These are phyloP conservation scores for Urtica urens DNA, from an alignment of 306 rosid genomes.

Conservation along the genomic window DNA sequence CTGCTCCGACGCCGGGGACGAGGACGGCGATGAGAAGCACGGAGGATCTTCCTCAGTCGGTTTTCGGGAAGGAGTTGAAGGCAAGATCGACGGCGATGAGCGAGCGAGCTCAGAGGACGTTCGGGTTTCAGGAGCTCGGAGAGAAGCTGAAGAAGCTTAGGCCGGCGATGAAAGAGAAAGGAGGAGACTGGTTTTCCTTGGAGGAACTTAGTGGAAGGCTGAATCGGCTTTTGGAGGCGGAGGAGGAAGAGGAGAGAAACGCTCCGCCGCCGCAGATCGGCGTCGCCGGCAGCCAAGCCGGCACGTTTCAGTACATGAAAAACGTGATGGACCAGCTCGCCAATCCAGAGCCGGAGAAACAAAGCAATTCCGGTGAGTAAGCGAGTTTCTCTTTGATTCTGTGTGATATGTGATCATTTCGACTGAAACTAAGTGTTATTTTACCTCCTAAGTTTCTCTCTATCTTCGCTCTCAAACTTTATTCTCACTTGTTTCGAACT, in stretches of 20 bases:
- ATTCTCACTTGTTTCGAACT: too few relatives aligned
- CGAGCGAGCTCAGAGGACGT: constrained; percentile 14
- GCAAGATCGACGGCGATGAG: neutral
- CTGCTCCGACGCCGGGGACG: neutral
- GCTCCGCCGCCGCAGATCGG: too few relatives aligned
- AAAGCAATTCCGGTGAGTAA: constrained; percentile 19
- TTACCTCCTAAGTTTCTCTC: too few relatives aligned
- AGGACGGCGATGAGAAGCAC: constrained; percentile 15
- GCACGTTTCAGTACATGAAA: too few relatives aligned
- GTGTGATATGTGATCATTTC: neutral
- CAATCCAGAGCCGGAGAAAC: too few relatives aligned
- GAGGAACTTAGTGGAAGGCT: constrained; percentile 59
- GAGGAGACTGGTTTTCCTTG: constrained; percentile 39
- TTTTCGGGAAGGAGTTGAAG: constrained; percentile 32
- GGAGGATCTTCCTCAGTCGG: constrained; percentile 10
- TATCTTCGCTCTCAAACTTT: too few relatives aligned
- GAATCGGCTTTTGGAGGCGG: constrained; percentile 42
- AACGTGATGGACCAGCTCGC: too few relatives aligned
- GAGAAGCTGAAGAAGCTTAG: constrained; percentile 49
- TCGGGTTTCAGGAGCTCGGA: constrained; percentile 34
- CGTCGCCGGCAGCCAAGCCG: too few relatives aligned
- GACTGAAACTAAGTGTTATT: neutral
- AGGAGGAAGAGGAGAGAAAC: constrained; percentile 34
- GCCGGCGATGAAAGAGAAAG: constrained; percentile 28
- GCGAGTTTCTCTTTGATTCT: neutral